Percentiles rank a stretch among this genome's conserved stretches.
These are phyloP conservation scores for Pelargonium fulgidum DNA, from an alignment of 441 rosid genomes.

Conservation along the genomic window DNA sequence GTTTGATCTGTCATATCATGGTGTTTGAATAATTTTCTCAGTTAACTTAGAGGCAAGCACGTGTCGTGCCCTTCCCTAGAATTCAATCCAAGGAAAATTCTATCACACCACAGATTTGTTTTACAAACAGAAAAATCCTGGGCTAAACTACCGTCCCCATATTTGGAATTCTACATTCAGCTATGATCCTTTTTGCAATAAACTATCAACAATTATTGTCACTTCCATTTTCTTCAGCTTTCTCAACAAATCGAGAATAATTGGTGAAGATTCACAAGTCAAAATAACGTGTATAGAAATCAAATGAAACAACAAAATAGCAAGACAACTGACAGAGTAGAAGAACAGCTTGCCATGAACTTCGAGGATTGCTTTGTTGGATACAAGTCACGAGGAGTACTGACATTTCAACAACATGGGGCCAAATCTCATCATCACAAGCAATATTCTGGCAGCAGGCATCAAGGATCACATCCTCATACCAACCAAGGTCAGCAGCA, in stretches of 20 bases:
- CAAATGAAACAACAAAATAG: background rate
- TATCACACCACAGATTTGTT: background rate
- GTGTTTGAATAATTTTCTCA: background rate
- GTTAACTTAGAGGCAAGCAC: background rate
- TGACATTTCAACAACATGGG: slow-evolving; percentile 66
- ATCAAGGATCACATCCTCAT: slow-evolving; percentile 72
- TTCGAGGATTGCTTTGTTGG: slow-evolving; percentile 58
- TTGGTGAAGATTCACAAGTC: background rate
- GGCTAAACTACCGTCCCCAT: background rate
- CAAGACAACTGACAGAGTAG: background rate
- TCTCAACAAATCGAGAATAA: background rate
- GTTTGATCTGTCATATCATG: slow-evolving; percentile 2
- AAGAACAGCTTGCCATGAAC: slow-evolving; percentile 48
- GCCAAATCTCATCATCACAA: slow-evolving; percentile 71
- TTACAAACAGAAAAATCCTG: background rate
- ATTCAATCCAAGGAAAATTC: background rate
- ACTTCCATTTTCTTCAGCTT: background rate
- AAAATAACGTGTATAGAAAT: background rate
- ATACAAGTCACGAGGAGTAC: slow-evolving; percentile 51
- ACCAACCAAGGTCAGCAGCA: slow-evolving; percentile 49
- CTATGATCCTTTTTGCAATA: background rate
- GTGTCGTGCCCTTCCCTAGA: background rate
- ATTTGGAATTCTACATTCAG: background rate
- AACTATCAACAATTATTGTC: background rate
- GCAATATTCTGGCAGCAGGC: slow-evolving; percentile 85